These are phyloP conservation scores for Sporobolus alterniflorus DNA, from an alignment of 202 grass and related monocot species.

Conservation along the genomic window DNA sequence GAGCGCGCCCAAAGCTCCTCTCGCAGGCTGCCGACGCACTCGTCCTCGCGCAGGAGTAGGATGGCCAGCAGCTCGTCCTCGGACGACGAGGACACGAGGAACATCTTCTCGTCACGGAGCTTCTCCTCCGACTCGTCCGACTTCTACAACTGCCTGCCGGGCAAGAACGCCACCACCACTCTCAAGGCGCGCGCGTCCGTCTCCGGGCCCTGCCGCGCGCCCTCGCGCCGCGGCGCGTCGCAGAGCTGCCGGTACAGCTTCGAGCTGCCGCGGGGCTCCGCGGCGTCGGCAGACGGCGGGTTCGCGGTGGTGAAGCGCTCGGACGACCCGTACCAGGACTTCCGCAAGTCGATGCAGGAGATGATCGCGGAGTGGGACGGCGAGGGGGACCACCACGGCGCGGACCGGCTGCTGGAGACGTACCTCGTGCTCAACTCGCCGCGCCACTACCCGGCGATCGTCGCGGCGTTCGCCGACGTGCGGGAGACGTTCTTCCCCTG, in stretches of 20 bases:
- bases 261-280: slow-evolving; percentile 46
- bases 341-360: slow-evolving; percentile 90
- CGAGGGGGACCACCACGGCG: slow-evolving; percentile 18
- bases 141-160: slow-evolving; percentile 65
- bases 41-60: slow-evolving; percentile 29
- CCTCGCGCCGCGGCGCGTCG: slow-evolving; percentile 20
- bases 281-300: slow-evolving; percentile 42
- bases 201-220: slow-evolving; percentile 52
- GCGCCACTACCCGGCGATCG: slow-evolving; percentile 77
- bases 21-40: slow-evolving; percentile 25
- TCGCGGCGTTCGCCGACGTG: slow-evolving; percentile 86
- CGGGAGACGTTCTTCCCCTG: slow-evolving; percentile 65
- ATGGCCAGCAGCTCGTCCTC: slow-evolving; percentile 46
- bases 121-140: slow-evolving; percentile 84
- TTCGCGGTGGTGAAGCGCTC: slow-evolving; percentile 88
- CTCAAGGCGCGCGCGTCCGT: slow-evolving; percentile 44
- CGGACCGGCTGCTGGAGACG: slow-evolving; percentile 72
- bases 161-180: slow-evolving; percentile 1
- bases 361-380: slow-evolving; percentile 72
- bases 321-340: slow-evolving; percentile 79
- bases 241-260: slow-evolving; percentile 60
- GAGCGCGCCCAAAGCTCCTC: slow-evolving; percentile 20
- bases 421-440: slow-evolving; percentile 89
- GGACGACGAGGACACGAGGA: slow-evolving; percentile 56
- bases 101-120: slow-evolving; percentile 74